These are phyloP conservation scores for Verticillium isaacii DNA, from an alignment of 2,329 filamentous ascomycete genomes.

Conservation along the genomic window DNA sequence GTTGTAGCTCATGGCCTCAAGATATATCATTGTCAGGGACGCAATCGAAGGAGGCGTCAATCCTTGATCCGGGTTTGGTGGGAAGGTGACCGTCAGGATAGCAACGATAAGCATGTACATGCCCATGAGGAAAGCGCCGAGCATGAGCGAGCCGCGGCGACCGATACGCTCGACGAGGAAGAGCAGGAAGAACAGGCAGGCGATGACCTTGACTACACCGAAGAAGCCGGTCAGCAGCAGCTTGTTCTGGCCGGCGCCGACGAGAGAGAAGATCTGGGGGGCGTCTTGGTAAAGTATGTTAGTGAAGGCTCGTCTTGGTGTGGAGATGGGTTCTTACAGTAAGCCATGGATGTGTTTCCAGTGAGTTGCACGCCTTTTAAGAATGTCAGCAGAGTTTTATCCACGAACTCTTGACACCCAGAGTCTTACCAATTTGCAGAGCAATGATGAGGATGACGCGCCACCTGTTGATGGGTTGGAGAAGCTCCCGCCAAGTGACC, in stretches of 20 bases:
- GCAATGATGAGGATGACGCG: constrained; percentile 43
- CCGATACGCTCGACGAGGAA: constrained; percentile 44
- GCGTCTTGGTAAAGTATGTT: constrained; percentile 24
- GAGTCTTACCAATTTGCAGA: constrained; percentile 36
- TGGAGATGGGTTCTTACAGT: constrained; percentile 25
- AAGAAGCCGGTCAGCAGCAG: constrained; percentile 49
- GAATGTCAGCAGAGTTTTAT: neutral
- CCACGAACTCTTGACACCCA: neutral
- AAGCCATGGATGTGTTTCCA: constrained; percentile 45
- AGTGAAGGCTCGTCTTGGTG: neutral
- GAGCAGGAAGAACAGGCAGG: constrained; percentile 39
- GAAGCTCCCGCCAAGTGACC: constrained; percentile 39
- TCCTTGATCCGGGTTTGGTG: constrained; percentile 24
- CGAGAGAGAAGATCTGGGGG: constrained; percentile 44
- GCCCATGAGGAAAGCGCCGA: constrained; percentile 44
- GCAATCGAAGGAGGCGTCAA: constrained; percentile 36
- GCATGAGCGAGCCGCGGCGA: constrained; percentile 41
- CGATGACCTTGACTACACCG: constrained; percentile 44
- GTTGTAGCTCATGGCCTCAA: constrained; percentile 45
- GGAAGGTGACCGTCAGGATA: constrained; percentile 39
- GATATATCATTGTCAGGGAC: constrained; percentile 44
- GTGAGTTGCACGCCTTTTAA: constrained; percentile 35
- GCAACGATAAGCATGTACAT: constrained; percentile 48
- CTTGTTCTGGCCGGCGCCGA: constrained; percentile 35
- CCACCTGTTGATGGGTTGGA: constrained; percentile 40